phyloP scores from a whole-genome alignment of 2,329 filamentous ascomycete genomes.

The Penicillium sp. region DNA sequence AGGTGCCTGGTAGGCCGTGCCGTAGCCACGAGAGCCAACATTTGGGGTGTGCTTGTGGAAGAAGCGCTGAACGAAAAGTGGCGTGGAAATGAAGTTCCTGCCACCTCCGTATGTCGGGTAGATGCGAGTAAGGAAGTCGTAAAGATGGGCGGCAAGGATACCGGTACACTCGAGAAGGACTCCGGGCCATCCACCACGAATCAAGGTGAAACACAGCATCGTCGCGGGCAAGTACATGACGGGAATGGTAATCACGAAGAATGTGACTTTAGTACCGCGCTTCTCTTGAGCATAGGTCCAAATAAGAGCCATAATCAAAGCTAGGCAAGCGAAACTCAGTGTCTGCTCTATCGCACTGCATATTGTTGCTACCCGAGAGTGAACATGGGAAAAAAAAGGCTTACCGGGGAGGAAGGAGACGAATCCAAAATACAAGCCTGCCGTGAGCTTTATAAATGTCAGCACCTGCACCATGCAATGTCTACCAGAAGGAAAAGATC shows the following conservation, averaged over 20 bases:
- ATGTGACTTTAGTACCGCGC: slow-evolving; percentile 65
- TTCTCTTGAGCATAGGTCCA: slow-evolving; percentile 87
- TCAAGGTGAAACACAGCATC: slow-evolving; percentile 67
- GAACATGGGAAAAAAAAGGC: slow-evolving; percentile 8
- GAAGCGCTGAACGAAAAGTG: slow-evolving; percentile 62
- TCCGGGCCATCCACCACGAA: slow-evolving; percentile 55
- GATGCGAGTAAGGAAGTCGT: slow-evolving; percentile 80
- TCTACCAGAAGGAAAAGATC: slow-evolving; percentile 19
- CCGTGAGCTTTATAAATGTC: slow-evolving; percentile 33
- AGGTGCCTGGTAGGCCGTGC: slow-evolving; percentile 51
- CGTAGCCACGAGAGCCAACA: slow-evolving; percentile 51
- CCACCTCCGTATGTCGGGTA: slow-evolving; percentile 88
- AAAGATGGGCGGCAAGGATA: slow-evolving; percentile 80
- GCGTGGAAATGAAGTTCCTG: slow-evolving; percentile 67
- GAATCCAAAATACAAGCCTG: slow-evolving; percentile 33
- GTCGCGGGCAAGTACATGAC: slow-evolving; percentile 74
- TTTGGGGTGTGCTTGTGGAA: slow-evolving; percentile 49
- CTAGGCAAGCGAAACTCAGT: slow-evolving; percentile 47
- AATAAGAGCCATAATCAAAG: slow-evolving; percentile 69
- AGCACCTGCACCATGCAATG: slow-evolving; percentile 22
- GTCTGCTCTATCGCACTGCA: not conserved
- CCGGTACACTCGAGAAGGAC: slow-evolving; percentile 65
- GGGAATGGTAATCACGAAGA: slow-evolving; percentile 78
- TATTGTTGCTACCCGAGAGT: not conserved
- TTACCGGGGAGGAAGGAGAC: slow-evolving; percentile 36